Base-by-base conservation (phyloP, 805 yeast genomes). In the Candida namnaoensis region DNA sequence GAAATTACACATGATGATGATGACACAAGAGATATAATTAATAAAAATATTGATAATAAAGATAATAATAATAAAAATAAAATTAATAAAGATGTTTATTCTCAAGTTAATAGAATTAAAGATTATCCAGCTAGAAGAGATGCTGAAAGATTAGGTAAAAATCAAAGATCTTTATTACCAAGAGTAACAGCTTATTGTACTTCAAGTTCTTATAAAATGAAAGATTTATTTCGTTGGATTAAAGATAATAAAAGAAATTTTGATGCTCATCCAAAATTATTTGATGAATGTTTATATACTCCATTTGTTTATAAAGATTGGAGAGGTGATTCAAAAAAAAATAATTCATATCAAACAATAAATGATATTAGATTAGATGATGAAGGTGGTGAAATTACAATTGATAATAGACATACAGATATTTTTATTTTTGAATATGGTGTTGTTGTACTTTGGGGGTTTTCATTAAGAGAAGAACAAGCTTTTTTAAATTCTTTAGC, bases 381-480 rank as follows among this genome's bases (percentile, higher is more conserved):
- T 53, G 96, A 90, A 58, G 98, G 98, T 43, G 96, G 96, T 30
- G 96, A 88, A 50, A 86, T 91, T 40, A 91, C 88, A 52, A 80
- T 91, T 38, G 88, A 90, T 40, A 82, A 81, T 52, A 72, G 76
- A 44, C 72, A 76, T 27, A 81, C 81, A 9, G 98, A 90, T 57
- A 69, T 88, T 8, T 93, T 90, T 56, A 68, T 93, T 7, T 93
- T 93, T 65, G 96, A 90, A 54, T 93, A 93, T 61, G 99, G 99
- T 19, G 99, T 93, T n/a, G 80, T 88, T 30, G 95, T 93, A 1
- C 65, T 93, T 68, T 93, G 99, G 99, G 99, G 99, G 0, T 93
- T 87, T 55, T 77, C 88, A 2, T 72, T 78, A 41, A 73, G 78
- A 41, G 98, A 93, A 61, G 99, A 93, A 57, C 68, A 65, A 49